Evolutionary conservation across 2,329 filamentous ascomycete genomes (phyloP).

Genomic region (Clathrospora elynae): DNA sequence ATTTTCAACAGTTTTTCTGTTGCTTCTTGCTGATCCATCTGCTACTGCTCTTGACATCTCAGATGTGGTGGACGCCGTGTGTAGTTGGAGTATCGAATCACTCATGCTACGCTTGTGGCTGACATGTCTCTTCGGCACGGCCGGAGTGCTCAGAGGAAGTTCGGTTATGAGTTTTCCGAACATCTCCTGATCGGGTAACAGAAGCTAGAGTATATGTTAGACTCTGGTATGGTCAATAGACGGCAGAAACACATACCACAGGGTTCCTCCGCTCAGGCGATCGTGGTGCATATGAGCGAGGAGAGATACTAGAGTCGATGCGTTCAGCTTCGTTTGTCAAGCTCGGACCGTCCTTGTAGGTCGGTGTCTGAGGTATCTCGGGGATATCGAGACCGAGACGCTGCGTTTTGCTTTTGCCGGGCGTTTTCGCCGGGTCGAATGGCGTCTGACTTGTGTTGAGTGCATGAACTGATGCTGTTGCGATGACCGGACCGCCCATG

Average conservation of each 20-base stretch:
- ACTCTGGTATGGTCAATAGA: conserved; percentile 2
- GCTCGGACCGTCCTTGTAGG: conserved; percentile 14
- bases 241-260: conserved; percentile 27
- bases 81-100: conserved; percentile 31
- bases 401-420: conserved; percentile 11
- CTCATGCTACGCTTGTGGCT: conserved; percentile 32
- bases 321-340: conserved; percentile 24
- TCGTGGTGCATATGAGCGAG: conserved; percentile 24
- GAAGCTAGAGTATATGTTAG: conserved; percentile 25
- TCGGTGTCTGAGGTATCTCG: conserved; percentile 26
- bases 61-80: conserved; percentile 17
- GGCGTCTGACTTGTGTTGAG: conserved; percentile 18
- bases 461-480: conserved; percentile 9
- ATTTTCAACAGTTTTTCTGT: not conserved
- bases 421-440: conserved; percentile 5
- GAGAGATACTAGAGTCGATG: conserved; percentile 30
- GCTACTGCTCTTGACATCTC: conserved; percentile 11
- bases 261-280: conserved; percentile 32
- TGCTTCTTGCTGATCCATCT: not conserved
- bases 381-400: conserved; percentile 16
- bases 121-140: conserved; percentile 21
- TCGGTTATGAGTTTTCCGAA: conserved; percentile 33
- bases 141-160: conserved; percentile 32
- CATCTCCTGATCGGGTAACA: conserved; percentile 28
- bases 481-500: conserved; percentile 17